Percentiles rank a stretch among this genome's conserved stretches.
Conservation (phyloP, 2,329 filamentous ascomycete species). For the Penicillium sp. region DNA sequence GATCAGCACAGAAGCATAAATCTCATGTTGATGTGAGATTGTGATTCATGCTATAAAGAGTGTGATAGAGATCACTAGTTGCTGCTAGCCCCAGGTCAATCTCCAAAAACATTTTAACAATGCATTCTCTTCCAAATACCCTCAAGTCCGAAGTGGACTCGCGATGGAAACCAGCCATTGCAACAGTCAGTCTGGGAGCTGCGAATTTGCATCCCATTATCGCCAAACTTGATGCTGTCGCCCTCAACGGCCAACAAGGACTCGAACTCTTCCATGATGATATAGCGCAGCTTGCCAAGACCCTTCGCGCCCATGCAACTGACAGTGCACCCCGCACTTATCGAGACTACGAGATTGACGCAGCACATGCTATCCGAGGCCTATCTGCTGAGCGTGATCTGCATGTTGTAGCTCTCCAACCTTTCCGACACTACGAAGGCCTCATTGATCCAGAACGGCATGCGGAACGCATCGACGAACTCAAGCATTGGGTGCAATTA, state of each 20-base stretch:
- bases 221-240: constrained; percentile 35
- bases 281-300: constrained; percentile 60
- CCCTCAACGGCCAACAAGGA: constrained; percentile 50
- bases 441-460: constrained; percentile 19
- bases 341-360: constrained; percentile 58
- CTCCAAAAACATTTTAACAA: not conserved
- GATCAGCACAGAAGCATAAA: constrained; percentile 17
- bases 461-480: constrained; percentile 20
- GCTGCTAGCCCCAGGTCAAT: not conserved
- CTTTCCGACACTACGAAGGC: constrained; percentile 71
- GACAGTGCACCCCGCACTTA: constrained; percentile 28
- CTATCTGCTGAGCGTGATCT: constrained; percentile 56
- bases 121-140: constrained; percentile 21
- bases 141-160: constrained; percentile 10
- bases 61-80: not conserved
- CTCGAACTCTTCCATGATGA: constrained; percentile 72
- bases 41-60: constrained; percentile 4
- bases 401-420: constrained; percentile 66
- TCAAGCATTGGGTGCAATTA: constrained; percentile 22
- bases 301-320: constrained; percentile 38
- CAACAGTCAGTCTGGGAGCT: constrained; percentile 24
- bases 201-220: constrained; percentile 20
- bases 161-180: constrained; percentile 25
- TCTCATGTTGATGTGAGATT: not conserved
- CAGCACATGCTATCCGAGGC: constrained; percentile 54